Evolutionary conservation across 179 eudicot genomes (phyloP).

Genomic region (Silene coronaria): DNA sequence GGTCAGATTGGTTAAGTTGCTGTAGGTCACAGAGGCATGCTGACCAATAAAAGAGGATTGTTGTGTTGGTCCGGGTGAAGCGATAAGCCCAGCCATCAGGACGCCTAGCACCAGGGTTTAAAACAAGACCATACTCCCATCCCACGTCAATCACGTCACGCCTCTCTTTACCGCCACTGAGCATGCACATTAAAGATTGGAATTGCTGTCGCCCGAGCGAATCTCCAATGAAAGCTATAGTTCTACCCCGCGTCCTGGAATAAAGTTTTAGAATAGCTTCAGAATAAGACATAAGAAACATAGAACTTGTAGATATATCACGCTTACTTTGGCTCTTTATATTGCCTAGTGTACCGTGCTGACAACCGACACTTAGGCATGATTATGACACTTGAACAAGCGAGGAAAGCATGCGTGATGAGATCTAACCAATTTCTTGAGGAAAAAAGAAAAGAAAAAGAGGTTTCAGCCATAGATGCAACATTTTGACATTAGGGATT

Average conservation of each 20-base stretch:
- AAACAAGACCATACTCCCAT: slow-evolving; percentile 57
- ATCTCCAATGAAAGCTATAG: slow-evolving; percentile 78
- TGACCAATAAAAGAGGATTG: slow-evolving; percentile 83
- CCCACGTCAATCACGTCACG: slow-evolving; percentile 52
- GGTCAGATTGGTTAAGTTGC: slow-evolving; percentile 36
- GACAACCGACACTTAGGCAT: background rate
- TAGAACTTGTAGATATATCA: background rate
- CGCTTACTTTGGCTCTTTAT: no score
- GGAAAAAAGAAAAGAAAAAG: no score
- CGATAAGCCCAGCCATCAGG: slow-evolving; percentile 91
- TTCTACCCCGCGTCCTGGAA: slow-evolving; percentile 72
- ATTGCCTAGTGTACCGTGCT: background rate
- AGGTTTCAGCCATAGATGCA: no score
- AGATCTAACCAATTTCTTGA: no score
- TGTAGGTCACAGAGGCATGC: slow-evolving; percentile 66
- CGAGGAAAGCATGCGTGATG: no score
- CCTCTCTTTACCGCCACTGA: slow-evolving; percentile 51
- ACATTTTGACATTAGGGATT: no score
- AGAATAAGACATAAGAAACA: slow-evolving; percentile 6
- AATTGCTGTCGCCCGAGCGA: slow-evolving; percentile 81
- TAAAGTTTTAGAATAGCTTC: slow-evolving; percentile 4
- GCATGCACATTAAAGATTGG: slow-evolving; percentile 88
- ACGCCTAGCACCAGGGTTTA: slow-evolving; percentile 46
- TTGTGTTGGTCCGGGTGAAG: slow-evolving; percentile 57
- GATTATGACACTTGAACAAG: no score